A percentile compares a stretch with the other conserved stretches of the same genome.
Evolutionary conservation across 371 early-diverging fungal genomes (phyloP).

Genomic region (Apophysomyces trapeziformis): DNA sequence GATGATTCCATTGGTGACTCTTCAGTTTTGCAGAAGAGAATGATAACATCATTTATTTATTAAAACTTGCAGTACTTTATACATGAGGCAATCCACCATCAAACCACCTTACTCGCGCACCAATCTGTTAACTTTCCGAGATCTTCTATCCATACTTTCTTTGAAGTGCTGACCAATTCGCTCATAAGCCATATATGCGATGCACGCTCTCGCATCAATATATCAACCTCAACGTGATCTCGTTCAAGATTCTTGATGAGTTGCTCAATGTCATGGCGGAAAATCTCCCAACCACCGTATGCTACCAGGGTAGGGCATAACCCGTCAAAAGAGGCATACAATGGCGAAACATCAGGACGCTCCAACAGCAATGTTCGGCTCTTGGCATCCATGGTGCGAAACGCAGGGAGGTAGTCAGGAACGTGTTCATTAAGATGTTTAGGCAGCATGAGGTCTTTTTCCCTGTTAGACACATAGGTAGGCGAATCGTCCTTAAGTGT

Average conservation of each 20-base stretch:
- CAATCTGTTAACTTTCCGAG: neutral
- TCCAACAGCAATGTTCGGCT: constrained; percentile 15
- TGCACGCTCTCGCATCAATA: constrained; percentile 24
- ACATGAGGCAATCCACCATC: neutral
- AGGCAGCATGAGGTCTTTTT: neutral
- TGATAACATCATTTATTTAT: no score
- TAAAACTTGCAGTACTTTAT: neutral
- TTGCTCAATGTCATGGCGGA: constrained; percentile 31
- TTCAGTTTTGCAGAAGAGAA: no score
- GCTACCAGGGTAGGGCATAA: constrained; percentile 35
- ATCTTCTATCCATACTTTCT: neutral
- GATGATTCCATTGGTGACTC: no score
- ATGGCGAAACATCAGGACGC: constrained; percentile 26
- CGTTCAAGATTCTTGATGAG: constrained; percentile 22
- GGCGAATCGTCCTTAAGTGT: neutral
- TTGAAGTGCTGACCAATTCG: neutral
- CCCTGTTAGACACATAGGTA: neutral
- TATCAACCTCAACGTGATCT: constrained; percentile 35
- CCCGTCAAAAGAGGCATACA: constrained; percentile 28
- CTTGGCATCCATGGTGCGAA: constrained; percentile 11
- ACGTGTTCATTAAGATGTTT: neutral
- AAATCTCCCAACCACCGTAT: constrained; percentile 31
- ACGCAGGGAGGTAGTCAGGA: constrained; percentile 6
- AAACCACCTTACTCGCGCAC: neutral
- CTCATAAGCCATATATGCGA: constrained; percentile 33